phyloP scores from a whole-genome alignment of 176 grass and related monocot genomes.

The Microstegium vimineum region DNA sequence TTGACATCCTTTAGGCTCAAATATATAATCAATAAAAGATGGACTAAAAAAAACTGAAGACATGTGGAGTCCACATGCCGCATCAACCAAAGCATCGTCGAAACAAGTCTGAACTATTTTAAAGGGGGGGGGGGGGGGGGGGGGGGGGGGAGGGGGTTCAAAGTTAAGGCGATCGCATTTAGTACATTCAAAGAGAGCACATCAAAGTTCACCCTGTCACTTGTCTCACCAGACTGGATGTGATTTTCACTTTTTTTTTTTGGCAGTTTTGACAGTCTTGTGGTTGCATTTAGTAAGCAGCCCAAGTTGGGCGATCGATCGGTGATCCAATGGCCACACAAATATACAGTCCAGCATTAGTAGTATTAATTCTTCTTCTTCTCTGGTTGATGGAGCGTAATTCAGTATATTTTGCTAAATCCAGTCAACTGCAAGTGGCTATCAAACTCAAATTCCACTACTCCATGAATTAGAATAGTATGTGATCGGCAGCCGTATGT shows the following conservation, averaged over 20 bases:
- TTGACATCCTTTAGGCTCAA: too few species aligned
- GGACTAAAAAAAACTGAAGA: too few species aligned
- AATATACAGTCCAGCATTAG: not conserved
- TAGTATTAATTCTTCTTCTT: not conserved
- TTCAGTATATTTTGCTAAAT: not conserved
- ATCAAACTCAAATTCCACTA: not conserved
- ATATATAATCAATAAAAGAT: too few species aligned
- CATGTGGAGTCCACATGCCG: too few species aligned
- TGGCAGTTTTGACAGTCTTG: not conserved
- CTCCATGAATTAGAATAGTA: not conserved
- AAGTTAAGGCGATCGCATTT: too few species aligned
- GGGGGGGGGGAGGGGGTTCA: too few species aligned
- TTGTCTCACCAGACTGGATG: not conserved
- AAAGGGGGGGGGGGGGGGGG: too few species aligned
- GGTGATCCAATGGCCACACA: not conserved
- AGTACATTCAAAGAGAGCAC: not conserved
- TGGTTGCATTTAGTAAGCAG: not conserved
- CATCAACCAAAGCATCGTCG: too few species aligned
- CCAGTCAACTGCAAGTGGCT: constrained; percentile 7
- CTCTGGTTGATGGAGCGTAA: not conserved
- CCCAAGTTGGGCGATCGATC: not conserved
- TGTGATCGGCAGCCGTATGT: not conserved
- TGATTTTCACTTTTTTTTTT: not conserved
- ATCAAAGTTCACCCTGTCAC: not conserved
- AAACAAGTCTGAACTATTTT: too few species aligned